Evolutionary conservation across 495 filamentous ascomycete genomes (phyloP), one percentile per base, ranked within the genome.

Genomic region (Trichoderma asperelloides): DNA sequence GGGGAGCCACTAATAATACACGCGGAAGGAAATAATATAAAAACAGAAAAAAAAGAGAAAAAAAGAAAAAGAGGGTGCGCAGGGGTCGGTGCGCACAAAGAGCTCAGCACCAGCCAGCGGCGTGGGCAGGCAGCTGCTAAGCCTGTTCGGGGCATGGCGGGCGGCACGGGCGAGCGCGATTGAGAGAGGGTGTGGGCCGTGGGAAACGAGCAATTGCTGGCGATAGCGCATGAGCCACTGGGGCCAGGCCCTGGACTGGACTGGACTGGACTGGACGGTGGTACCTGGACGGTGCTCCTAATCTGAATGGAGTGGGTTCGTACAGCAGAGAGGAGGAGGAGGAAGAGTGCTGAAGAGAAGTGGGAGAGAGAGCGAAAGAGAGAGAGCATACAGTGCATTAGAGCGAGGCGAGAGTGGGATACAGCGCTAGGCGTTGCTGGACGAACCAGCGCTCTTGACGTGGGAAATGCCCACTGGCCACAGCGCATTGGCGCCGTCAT

Each of bases 141-240:
- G 51, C 51, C 51, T 16, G 25, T 27, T 28, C 4, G 15, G 51
- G 51, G 51, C 23, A 28, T 27, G 51, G 43, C 43, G 43, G 51
- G 51, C 51, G 51, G 51, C 27, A 60, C 51, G 51, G 51, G 25
- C 51, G n/a, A 60, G 51, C 6, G 51, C 23, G 51, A 23, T 3
- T 21, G 43, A n/a, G 21, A 25, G 49, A 60, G 23, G 51, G 51
- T 28, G 51, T 60, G 51, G 51, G 51, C 23, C 51, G n/a, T 60
- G 51, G 23, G 51, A 60, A 30, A 60, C 23, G 51, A 60, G 25
- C 23, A 9, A 60, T 28, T 12, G 23, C 51, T n/a, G 23, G 7
- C 23, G 9, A 60, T 60, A 60, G 51, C 51, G 51, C 51, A 60
- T 60, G 23, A 60, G 51, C 51, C 51, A 60, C 51, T 60, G 51